A percentile compares a stretch with the other conserved stretches of the same genome.
Conservation (phyloP, 257 asterid species). For the Mentha longifolia region DNA sequence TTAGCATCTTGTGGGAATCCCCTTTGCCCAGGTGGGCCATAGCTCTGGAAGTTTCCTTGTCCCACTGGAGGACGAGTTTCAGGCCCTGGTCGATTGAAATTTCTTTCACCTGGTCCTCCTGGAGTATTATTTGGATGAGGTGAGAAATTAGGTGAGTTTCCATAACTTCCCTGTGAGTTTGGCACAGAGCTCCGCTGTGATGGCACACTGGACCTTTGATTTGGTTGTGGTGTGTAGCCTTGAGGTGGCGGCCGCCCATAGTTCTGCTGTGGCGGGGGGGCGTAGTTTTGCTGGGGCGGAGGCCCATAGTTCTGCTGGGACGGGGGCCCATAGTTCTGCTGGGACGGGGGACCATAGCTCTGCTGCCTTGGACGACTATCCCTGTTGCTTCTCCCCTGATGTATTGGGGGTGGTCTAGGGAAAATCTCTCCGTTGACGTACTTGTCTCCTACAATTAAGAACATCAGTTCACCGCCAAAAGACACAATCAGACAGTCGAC, state of each 20-base stretch:
- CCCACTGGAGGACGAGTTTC: no score
- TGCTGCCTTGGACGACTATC: conserved; percentile 50
- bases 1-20: conserved; percentile 33
- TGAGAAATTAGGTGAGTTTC: conserved; percentile 31
- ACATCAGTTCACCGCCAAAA: background rate
- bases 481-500: conserved; percentile 21
- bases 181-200: conserved; percentile 13
- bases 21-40: conserved; percentile 11
- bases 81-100: no score
- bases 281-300: conserved; percentile 44
- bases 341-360: conserved; percentile 24
- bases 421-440: conserved; percentile 82
- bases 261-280: conserved; percentile 38
- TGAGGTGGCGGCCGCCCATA: conserved; percentile 35
- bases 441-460: conserved; percentile 73
- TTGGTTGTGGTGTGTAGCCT: conserved; percentile 4
- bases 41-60: conserved; percentile 32
- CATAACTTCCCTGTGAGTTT: conserved; percentile 47
- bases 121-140: conserved; percentile 38
- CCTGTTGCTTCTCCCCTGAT: conserved; percentile 51
- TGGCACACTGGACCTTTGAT: background rate
- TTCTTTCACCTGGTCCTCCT: conserved; percentile 42
- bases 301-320: conserved; percentile 40
- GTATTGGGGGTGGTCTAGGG: conserved; percentile 86
- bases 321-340: conserved; percentile 28